Evolutionary conservation across 1,284 basidiomycete genomes (phyloP), one percentile per base, ranked within the genome.

Genomic region (Coniferiporia weirii): DNA sequence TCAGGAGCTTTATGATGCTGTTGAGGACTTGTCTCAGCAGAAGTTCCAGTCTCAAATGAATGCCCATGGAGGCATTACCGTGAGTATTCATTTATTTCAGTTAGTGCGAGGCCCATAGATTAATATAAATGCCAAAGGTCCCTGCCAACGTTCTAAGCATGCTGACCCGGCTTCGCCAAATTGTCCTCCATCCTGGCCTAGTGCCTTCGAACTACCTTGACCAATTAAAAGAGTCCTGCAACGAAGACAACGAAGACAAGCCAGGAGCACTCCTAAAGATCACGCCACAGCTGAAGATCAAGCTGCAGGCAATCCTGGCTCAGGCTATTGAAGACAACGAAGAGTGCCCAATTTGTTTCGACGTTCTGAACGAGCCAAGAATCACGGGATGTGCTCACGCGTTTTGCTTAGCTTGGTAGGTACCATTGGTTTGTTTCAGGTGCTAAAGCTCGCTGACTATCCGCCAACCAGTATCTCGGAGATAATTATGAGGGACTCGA

Each of bases 91-190:
- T n/a, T 67, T 59, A 15, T 15, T 15, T 40, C 38, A 2, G 15
- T 10, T 12, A 40, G 38, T 40, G 5, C 8, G 15, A 7, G 15
- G 8, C 17, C n/a, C 43, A 48, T 9, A 40, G 43, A 17, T 40
- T 36, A 22, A 13, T 15, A 44, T 43, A 35, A 32, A n/a, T 64
- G 43, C 27, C 59, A 15, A 61, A 89, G 87, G 75, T 83, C 1
- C 83, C 85, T 66, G 81, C 82, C 1, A 89, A 87, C 64, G 82
- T 93, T 4, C 72, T 93, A 36, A 88, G 89, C 62, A 83, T 93
- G 82, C 77, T 96, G 17, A 94, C 93, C 1, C 85, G 94, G 36
- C 79, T 96, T 73, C 85, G 94, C 15, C 94, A 96, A 72, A 75
- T 95, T 13, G 89, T 83, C 20, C 80, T 95, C 19, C 91, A 94